Evolutionary conservation across 441 rosid genomes (phyloP).

Genomic region (Eutrema salsugineum): DNA sequence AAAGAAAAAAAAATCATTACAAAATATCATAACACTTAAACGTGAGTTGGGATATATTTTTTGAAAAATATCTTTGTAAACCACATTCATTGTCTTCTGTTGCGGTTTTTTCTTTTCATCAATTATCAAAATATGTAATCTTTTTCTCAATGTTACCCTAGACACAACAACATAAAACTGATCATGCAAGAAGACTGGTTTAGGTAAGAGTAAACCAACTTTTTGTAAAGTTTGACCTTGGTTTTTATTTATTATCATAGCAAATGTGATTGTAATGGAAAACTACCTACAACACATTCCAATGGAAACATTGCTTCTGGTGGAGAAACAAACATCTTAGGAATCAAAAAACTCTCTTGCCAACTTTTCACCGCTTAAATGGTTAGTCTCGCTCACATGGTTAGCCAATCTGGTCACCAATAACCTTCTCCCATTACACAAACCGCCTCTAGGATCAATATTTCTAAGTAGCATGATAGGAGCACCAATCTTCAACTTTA

Average conservation of each 20-base stretch:
- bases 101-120: too few species aligned
- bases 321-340: not conserved
- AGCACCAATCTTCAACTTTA: not conserved
- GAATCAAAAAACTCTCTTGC: not conserved
- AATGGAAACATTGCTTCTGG: not conserved
- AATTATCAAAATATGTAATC: too few species aligned
- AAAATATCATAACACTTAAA: too few species aligned
- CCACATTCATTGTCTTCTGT: too few species aligned
- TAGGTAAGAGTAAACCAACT: too few species aligned
- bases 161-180: too few species aligned
- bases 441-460: not conserved
- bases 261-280: not conserved
- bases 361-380: not conserved
- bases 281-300: not conserved
- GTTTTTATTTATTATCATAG: not conserved
- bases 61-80: too few species aligned
- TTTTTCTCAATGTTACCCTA: too few species aligned
- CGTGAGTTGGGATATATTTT: too few species aligned
- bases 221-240: not conserved
- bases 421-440: not conserved
- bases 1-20: too few species aligned
- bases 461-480: not conserved
- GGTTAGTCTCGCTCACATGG: not conserved
- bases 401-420: not conserved
- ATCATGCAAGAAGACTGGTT: too few species aligned